Base-by-base conservation (phyloP, 352 stramenopile genomes). In the Globisporangium cystogenes region DNA sequence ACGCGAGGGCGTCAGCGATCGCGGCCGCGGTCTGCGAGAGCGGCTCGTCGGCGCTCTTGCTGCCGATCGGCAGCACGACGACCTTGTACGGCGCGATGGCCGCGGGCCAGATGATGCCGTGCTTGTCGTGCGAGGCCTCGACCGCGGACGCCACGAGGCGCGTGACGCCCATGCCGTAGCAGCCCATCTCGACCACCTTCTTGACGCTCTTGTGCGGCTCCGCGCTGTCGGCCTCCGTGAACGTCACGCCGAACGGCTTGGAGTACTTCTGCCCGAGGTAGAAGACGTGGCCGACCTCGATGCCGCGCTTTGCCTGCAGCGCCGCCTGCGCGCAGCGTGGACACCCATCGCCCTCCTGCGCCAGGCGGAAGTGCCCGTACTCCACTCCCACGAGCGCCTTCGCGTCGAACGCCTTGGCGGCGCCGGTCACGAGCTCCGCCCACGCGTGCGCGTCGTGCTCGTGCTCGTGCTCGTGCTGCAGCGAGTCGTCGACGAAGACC, bases 191-290 rank as follows among this genome's bases (percentile, higher is more conserved):
- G 59, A 96, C 73, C 31, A 78, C 57, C 10, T 76, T 64, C 20
- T 86, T 78, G 6, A 65, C 57, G 4, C 51, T 20, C 68, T 41
- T 70, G 71, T 31, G 75, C 51, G 4, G 65, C 8, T 7, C 20
- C 24, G n/a, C n/a, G 75, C 14, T 54, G 58, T 73, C 63, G 27
- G 44, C 53, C 7, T 62, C 58, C 2, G 66, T 71, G 50, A 80
- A 90, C 43, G 72, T 84, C 15, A 76, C 77, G 29, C 70, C 59
- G 55, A 96, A 89, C 21, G 76, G 68, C 55, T 91, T 89, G 14
- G 82, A 92, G 64, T 96, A 96, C 68, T 93, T 94, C 41, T 87
- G 70, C n/a, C 87, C 86, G 1, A 96, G 65, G 56, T 94, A 91
- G 54, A 96, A 96, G 24, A 93, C 81, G 66, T 95, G 84, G 11